Percentiles rank a stretch among this genome's conserved stretches.
Conservation (phyloP, 371 early-diverging fungal species). For the Mucor lusitanicus region DNA sequence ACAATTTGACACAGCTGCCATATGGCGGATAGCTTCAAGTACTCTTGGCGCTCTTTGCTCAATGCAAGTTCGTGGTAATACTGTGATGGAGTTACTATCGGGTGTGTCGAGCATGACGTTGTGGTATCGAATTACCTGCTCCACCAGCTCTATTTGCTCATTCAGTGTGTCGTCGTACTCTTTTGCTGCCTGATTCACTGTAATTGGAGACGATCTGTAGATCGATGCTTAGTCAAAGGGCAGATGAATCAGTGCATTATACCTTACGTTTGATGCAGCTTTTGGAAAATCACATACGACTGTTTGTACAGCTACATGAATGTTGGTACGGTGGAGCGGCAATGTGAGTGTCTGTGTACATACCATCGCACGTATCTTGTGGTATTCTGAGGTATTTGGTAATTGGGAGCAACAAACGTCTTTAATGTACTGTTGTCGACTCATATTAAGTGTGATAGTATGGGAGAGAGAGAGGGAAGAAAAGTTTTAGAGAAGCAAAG, state of each 20-base stretch:
- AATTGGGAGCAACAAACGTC: background rate
- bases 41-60: conserved; percentile 5
- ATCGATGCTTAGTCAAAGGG: background rate
- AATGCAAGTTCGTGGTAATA: conserved; percentile 5
- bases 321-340: background rate
- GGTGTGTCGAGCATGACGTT: too few relatives aligned
- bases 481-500: background rate
- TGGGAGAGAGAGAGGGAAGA: background rate
- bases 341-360: background rate
- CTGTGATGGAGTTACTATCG: background rate
- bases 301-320: conserved; percentile 7
- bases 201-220: background rate
- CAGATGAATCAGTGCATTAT: background rate
- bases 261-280: conserved; percentile 7
- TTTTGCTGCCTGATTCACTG: background rate
- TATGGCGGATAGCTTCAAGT: background rate
- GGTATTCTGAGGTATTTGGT: background rate
- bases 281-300: background rate
- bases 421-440: background rate
- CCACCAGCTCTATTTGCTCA: conserved; percentile 11
- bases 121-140: conserved; percentile 7
- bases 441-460: background rate
- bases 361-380: background rate
- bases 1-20: conserved; percentile 11
- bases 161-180: conserved; percentile 4